Evolutionary conservation across 345 rosid genomes (phyloP).

Genomic region (Ceriops decandra): DNA sequence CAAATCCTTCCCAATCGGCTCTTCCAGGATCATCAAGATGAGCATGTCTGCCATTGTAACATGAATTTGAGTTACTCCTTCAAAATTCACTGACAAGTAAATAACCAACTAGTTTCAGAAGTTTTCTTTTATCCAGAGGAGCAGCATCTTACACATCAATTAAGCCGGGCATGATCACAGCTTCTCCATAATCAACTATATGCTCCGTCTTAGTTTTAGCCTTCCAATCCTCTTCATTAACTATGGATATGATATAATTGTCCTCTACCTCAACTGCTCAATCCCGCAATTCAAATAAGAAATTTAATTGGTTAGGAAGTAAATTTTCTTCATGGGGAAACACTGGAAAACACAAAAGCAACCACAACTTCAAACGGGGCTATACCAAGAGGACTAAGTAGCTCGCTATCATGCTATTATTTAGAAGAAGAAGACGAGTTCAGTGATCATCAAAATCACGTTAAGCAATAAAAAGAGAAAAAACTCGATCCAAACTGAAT

Average conservation of each 20-base stretch:
- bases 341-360: neutral
- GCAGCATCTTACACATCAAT: constrained; percentile 68
- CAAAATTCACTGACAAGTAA: neutral
- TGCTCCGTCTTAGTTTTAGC: constrained; percentile 38
- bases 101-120: neutral
- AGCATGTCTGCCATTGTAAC: constrained; percentile 52
- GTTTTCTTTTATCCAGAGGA: neutral
- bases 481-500: neutral
- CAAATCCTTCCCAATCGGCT: constrained; percentile 96
- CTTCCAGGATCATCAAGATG: constrained; percentile 99
- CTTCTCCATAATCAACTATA: constrained; percentile 70
- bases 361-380: neutral
- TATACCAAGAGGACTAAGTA: neutral
- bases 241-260: constrained; percentile 52
- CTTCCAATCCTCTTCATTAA: constrained; percentile 60
- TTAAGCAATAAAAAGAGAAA: neutral
- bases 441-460: neutral
- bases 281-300: neutral
- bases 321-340: too few species aligned
- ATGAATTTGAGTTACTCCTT: neutral
- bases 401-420: neutral
- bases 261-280: constrained; percentile 67
- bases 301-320: too few species aligned
- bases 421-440: neutral
- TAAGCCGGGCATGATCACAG: constrained; percentile 94